phyloP scores from a whole-genome alignment of 2,329 filamentous ascomycete genomes.

The Rutstroemia sp. region DNA sequence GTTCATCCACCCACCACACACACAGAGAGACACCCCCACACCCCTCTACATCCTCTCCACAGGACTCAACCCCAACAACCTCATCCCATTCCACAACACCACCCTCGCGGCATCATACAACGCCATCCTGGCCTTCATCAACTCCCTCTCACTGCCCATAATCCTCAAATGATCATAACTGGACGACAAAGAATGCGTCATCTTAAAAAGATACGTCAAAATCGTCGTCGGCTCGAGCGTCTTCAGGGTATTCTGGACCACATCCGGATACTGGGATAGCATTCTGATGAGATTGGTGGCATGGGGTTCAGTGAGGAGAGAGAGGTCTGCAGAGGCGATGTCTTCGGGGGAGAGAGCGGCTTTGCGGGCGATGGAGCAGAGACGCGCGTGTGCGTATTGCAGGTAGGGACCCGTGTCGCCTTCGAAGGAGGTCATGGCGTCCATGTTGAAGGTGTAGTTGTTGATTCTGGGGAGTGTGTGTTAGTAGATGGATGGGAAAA shows the following conservation, averaged over 20 bases:
- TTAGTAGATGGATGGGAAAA: neutral
- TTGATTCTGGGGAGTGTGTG: constrained; percentile 42
- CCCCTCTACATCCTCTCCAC: constrained; percentile 44
- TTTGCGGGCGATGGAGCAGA: constrained; percentile 56
- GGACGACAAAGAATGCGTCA: constrained; percentile 72
- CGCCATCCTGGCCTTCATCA: constrained; percentile 66
- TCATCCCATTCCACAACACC: constrained; percentile 78
- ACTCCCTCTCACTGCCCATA: constrained; percentile 66
- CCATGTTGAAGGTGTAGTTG: constrained; percentile 69
- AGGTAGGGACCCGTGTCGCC: constrained; percentile 81
- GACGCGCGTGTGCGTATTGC: constrained; percentile 72
- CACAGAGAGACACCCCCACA: neutral
- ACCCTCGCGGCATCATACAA: constrained; percentile 70
- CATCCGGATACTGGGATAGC: constrained; percentile 79
- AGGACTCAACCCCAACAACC: constrained; percentile 67
- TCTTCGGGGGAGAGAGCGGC: constrained; percentile 48
- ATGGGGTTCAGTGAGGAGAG: constrained; percentile 63
- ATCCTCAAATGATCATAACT: constrained; percentile 79
- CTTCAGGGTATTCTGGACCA: constrained; percentile 75
- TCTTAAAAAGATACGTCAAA: constrained; percentile 70
- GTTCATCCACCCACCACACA: neutral
- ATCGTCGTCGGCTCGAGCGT: constrained; percentile 69
- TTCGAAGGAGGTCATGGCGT: constrained; percentile 76
- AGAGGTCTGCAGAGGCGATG: constrained; percentile 55
- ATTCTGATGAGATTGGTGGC: constrained; percentile 67